Conservation (phyloP, 192 early-diverging fungal species). For the Podila verticillata region DNA sequence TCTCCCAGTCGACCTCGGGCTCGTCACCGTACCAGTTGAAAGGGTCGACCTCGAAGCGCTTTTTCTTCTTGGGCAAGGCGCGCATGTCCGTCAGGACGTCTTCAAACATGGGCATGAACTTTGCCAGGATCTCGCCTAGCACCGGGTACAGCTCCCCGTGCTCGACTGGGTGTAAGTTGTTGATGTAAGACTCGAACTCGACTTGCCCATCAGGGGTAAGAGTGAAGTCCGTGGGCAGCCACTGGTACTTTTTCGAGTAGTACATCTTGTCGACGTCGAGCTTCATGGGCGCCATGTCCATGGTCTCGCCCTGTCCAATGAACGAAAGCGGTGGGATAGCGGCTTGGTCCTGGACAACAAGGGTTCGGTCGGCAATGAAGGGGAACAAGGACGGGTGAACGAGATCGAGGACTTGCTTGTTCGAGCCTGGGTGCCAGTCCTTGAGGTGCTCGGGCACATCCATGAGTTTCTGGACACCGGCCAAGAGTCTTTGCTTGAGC, state of each 20-base stretch:
- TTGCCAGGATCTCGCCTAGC: slow-evolving; percentile 59
- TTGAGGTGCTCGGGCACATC: slow-evolving; percentile 25
- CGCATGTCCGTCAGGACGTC: slow-evolving; percentile 43
- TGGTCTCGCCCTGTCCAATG: not conserved
- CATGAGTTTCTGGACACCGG: slow-evolving; percentile 12
- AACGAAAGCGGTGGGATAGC: not conserved
- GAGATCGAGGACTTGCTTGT: slow-evolving; percentile 58
- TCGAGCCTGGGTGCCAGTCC: slow-evolving; percentile 58
- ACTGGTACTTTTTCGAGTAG: slow-evolving; percentile 55
- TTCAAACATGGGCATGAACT: slow-evolving; percentile 75
- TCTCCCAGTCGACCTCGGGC: not conserved
- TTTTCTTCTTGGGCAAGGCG: not conserved
- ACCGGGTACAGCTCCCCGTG: slow-evolving; percentile 60
- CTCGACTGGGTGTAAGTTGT: slow-evolving; percentile 72
- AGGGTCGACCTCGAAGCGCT: not conserved
- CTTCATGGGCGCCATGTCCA: not conserved
- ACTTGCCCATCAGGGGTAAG: slow-evolving; percentile 59
- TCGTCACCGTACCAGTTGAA: slow-evolving; percentile 12
- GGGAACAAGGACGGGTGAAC: slow-evolving; percentile 57
- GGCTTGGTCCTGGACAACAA: not conserved
- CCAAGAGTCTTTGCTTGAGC: slow-evolving; percentile 7
- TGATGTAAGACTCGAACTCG: slow-evolving; percentile 72
- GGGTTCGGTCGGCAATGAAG: slow-evolving; percentile 3
- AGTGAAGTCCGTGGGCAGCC: slow-evolving; percentile 75
- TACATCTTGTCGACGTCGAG: not conserved